These are phyloP conservation scores for Monosporozyma unispora DNA, from an alignment of 805 yeast species.

Conservation along the genomic window DNA sequence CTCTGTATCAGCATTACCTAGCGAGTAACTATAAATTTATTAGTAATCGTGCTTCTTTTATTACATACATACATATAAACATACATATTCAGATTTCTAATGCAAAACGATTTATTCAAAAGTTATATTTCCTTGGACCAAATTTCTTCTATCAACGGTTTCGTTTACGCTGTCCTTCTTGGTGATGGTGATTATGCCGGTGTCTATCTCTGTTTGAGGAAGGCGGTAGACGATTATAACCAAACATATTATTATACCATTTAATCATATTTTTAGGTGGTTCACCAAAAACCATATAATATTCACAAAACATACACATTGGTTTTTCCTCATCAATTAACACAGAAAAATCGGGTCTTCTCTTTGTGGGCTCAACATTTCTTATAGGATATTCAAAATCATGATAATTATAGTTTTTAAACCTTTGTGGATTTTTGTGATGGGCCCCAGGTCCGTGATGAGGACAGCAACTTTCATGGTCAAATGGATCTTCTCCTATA, in stretches of 20 bases:
- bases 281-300: constrained; percentile 41
- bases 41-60: neutral
- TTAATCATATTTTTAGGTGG: constrained; percentile 44
- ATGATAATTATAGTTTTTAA: constrained; percentile 11
- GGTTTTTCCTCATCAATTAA: constrained; percentile 17
- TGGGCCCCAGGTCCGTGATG: constrained; percentile 8
- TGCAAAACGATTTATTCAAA: neutral
- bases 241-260: constrained; percentile 35
- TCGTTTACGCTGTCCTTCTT: constrained; percentile 13
- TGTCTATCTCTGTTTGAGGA: constrained; percentile 5
- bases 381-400: constrained; percentile 14
- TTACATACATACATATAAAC: neutral
- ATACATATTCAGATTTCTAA: neutral
- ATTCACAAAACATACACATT: constrained; percentile 44
- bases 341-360: constrained; percentile 20
- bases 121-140: neutral
- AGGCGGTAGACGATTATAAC: constrained; percentile 17
- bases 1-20: too few species aligned
- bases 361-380: constrained; percentile 1
- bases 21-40: too few species aligned
- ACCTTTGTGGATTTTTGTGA: constrained; percentile 4
- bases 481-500: neutral
- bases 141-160: constrained; percentile 8
- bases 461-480: constrained; percentile 9
- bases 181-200: constrained; percentile 7